These are phyloP conservation scores for Linderniella brevidens DNA, from an alignment of 257 asterid species.

Conservation along the genomic window DNA sequence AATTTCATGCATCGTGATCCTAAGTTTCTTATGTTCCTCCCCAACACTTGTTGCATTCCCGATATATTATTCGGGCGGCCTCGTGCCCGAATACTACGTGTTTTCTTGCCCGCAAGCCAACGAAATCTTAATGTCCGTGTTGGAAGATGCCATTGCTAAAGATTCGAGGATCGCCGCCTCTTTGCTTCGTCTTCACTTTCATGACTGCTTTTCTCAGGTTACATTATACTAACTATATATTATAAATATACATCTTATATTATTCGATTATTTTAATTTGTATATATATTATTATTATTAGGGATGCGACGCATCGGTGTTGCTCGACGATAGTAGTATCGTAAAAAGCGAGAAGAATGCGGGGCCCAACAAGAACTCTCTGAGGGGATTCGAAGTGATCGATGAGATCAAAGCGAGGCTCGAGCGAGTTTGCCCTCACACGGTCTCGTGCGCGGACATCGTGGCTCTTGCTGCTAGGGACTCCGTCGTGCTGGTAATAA, in stretches of 20 bases:
- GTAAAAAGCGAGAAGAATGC: conserved; percentile 55
- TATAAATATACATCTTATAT: not conserved
- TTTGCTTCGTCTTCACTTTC: conserved; percentile 53
- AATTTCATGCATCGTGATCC: not conserved
- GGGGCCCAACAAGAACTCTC: conserved; percentile 50
- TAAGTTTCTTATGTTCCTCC: conserved; percentile 13
- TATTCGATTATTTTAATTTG: no score
- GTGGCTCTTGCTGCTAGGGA: conserved; percentile 70
- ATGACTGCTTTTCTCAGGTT: conserved; percentile 68
- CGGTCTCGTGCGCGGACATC: conserved; percentile 71
- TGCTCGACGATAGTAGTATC: conserved; percentile 31
- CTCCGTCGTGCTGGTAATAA: conserved; percentile 34
- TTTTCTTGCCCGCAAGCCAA: conserved; percentile 67
- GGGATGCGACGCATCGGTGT: conserved; percentile 76
- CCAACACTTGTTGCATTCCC: conserved; percentile 11
- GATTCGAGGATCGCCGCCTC: conserved; percentile 76
- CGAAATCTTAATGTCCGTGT: conserved; percentile 53
- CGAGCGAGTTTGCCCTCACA: conserved; percentile 63
- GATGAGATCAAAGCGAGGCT: conserved; percentile 58
- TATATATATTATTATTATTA: conserved; percentile 1
- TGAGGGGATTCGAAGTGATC: conserved; percentile 58
- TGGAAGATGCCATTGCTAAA: conserved; percentile 39
- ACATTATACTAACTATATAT: not conserved
- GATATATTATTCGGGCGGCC: conserved; percentile 17
- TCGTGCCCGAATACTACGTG: conserved; percentile 31